phyloP scores from a whole-genome alignment of 2,329 filamentous ascomycete species.

The Xylaria arbuscula region DNA sequence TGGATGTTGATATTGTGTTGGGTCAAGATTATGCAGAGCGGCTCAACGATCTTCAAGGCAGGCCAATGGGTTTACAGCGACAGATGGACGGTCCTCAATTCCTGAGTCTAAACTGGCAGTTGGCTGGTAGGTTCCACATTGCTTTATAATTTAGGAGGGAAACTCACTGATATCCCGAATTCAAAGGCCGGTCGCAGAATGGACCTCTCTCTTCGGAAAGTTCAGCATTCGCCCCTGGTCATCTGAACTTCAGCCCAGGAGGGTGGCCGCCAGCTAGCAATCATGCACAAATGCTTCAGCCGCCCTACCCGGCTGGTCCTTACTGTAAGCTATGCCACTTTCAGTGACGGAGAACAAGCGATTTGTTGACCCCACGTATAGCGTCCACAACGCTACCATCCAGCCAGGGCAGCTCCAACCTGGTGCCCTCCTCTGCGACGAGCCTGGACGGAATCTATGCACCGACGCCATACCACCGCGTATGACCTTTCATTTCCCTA shows the following conservation, averaged over 20 bases:
- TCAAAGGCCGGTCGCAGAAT: background rate
- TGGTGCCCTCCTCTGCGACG: background rate
- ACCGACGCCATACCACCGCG: background rate
- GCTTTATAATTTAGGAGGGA: background rate
- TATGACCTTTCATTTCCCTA: background rate
- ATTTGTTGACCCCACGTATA: background rate
- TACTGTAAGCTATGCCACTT: background rate
- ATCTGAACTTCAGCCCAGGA: background rate
- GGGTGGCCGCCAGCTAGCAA: background rate
- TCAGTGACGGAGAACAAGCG: no score
- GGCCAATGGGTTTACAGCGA: background rate
- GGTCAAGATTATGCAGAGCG: background rate
- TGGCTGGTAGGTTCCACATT: background rate
- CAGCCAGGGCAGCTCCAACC: background rate
- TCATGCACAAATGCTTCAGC: background rate
- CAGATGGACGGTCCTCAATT: background rate
- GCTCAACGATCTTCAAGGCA: background rate
- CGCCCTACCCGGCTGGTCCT: background rate
- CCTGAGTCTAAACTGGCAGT: background rate
- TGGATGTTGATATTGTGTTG: constrained; percentile 5
- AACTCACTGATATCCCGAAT: background rate
- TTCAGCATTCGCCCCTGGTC: background rate
- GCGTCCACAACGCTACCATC: background rate
- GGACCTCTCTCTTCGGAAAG: background rate
- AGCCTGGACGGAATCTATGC: background rate